Evolutionary conservation across 176 grass and related monocot species (phyloP), one percentile per base, ranked within the genome.

Genomic region (Bonia amplexicaulis): DNA sequence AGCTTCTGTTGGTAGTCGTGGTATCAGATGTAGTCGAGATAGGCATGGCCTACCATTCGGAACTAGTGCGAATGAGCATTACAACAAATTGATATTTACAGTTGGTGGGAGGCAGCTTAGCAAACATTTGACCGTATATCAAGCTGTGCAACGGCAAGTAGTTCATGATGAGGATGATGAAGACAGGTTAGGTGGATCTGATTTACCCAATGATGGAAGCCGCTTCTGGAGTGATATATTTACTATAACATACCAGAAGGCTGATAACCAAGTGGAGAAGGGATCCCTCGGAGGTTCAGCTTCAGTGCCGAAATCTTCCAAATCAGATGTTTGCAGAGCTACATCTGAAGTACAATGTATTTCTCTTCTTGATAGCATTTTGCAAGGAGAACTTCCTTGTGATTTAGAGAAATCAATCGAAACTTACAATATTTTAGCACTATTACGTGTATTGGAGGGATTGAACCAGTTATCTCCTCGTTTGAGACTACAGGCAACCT

Each of bases 161-260:
- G 49, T 92, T 33, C 88, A 78, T 85, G 90, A 90, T 63, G 94
- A 97, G 48, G 90, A 91, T 63, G 90, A 92, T 35, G 94, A 94
- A 44, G 90, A 91, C 6, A 85, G 78, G 52, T 88, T 94, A 15
- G 84, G 65, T 84, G 86, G 88, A 69, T 84, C 88, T 49, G 92
- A 93, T 83, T 39, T 92, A 41, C 78, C 86, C 15, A 85, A 90
- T 87, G 92, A 97, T 92, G 94, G 90, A 57, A 94, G 73, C 67
- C 78, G 80, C 66, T 90, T 97, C 82, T 94, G 92, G 88, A 80
- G 82, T 86, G 95, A 97, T 87, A 67, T 97, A 70, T 97, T 94
- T 71, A 94, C 95, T 23, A 91, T 97, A 89, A 94, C 90, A 17
- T 97, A 97, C 35, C 92, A 97, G 75, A 97, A 97, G 78, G 90